A percentile compares a stretch with the other conserved stretches of the same genome.
Conservation (phyloP, 2,329 filamentous ascomycete species). For the Clonostachys byssicola region DNA sequence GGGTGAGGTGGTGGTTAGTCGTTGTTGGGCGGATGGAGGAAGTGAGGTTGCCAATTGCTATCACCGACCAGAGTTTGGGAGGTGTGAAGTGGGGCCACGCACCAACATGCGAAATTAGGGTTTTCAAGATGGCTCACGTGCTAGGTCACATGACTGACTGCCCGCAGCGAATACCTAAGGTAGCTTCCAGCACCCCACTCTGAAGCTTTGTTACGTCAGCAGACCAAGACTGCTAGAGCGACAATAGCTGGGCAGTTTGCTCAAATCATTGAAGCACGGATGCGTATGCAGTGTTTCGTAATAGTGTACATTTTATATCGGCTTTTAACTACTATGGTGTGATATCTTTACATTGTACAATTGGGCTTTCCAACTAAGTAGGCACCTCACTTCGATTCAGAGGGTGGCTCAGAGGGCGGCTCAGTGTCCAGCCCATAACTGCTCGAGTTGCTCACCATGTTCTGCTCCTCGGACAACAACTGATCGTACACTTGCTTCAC, state of each 20-base stretch:
- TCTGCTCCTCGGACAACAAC: slow-evolving; percentile 62
- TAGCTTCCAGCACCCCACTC: no score
- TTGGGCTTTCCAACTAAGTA: not conserved
- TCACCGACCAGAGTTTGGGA: no score
- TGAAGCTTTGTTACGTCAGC: no score
- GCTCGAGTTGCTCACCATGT: slow-evolving; percentile 23
- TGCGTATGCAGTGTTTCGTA: no score
- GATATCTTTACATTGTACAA: no score
- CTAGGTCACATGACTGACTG: slow-evolving; percentile 14
- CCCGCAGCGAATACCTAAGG: not conserved
- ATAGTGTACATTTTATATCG: not conserved
- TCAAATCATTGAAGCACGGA: no score
- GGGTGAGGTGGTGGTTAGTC: slow-evolving; percentile 19
- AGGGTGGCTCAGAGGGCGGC: not conserved
- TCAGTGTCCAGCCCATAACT: slow-evolving; percentile 28
- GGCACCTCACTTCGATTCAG: slow-evolving; percentile 6
- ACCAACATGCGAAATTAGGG: slow-evolving; percentile 2
- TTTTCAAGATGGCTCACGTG: slow-evolving; percentile 1
- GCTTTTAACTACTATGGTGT: no score
- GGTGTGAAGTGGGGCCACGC: no score
- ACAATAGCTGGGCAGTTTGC: no score
- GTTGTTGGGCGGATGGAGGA: not conserved
- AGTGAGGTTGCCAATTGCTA: no score
- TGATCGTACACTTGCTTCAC: slow-evolving; percentile 2
- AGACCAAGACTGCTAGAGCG: no score